phyloP scores from a whole-genome alignment of 176 grass and related monocot species.

The Microstegium vimineum region DNA sequence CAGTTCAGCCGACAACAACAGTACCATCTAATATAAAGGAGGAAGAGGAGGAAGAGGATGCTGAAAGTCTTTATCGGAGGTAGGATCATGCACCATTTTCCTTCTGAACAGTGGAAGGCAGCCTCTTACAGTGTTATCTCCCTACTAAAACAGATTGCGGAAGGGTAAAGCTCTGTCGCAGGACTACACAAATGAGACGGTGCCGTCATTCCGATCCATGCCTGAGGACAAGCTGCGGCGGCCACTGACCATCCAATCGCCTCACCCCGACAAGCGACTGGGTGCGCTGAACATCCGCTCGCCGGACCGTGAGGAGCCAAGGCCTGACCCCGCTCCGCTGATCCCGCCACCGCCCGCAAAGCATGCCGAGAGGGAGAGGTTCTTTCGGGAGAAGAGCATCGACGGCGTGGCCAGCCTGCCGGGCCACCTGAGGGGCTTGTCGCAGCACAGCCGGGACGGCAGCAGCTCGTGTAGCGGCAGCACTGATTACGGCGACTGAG shows the following conservation, averaged over 20 bases:
- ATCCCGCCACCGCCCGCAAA: constrained; percentile 73
- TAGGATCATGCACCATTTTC: constrained; percentile 7
- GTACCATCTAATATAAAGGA: constrained; percentile 44
- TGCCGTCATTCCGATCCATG: constrained; percentile 50
- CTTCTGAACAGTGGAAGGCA: neutral
- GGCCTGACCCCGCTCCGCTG: constrained; percentile 16
- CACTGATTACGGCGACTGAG: constrained; percentile 81
- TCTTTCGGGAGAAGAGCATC: constrained; percentile 72
- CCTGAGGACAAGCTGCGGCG: constrained; percentile 72
- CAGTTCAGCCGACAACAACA: constrained; percentile 61
- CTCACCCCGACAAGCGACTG: constrained; percentile 35
- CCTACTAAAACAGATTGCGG: constrained; percentile 43
- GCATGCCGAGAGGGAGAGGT: constrained; percentile 69
- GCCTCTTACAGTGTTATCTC: neutral
- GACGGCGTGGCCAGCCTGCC: constrained; percentile 40
- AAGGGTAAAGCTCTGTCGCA: constrained; percentile 87
- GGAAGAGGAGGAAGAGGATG: constrained; percentile 82
- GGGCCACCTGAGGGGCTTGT: constrained; percentile 56
- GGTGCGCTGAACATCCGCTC: constrained; percentile 27
- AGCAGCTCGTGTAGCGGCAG: constrained; percentile 79
- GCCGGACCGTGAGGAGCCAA: constrained; percentile 35
- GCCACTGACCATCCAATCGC: constrained; percentile 60
- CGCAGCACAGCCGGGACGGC: constrained; percentile 49
- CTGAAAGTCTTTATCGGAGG: constrained; percentile 83
- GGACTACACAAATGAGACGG: constrained; percentile 37